Percentiles rank a stretch among this genome's conserved stretches.
Conservation (phyloP, 139 green algal species). For the Chlorella sp. region DNA sequence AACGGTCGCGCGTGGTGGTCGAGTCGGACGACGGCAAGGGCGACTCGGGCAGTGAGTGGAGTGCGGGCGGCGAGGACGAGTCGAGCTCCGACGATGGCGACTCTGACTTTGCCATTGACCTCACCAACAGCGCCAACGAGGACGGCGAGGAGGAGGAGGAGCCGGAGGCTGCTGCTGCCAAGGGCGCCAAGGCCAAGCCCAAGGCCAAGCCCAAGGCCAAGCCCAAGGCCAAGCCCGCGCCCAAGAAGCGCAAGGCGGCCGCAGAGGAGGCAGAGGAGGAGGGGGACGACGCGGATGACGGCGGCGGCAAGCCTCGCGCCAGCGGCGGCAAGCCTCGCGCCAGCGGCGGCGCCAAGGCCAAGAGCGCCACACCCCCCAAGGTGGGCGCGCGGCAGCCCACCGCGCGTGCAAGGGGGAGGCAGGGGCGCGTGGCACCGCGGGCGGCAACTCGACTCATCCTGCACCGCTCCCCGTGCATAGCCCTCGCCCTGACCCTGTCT, state of each 20-base stretch:
- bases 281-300: not conserved
- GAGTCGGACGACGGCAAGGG: not conserved
- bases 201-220: not conserved
- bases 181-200: constrained; percentile 2
- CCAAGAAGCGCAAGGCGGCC: not conserved
- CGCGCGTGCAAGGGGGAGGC: not conserved
- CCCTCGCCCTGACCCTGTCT: not conserved
- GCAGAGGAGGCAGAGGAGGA: not conserved
- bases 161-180: too few species aligned
- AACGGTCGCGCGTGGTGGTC: not conserved
- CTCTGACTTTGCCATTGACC: constrained; percentile 16
- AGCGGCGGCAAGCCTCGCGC: not conserved
- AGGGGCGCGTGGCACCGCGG: too few species aligned
- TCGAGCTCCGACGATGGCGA: not conserved
- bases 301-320: not conserved
- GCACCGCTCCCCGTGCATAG: not conserved
- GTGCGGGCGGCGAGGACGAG: too few species aligned
- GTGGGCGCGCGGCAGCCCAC: not conserved
- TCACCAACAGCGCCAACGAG: not conserved
- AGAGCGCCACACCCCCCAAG: constrained; percentile 1
- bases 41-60: too few species aligned
- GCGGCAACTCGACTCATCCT: not conserved
- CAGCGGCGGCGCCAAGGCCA: not conserved
- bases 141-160: not conserved
- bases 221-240: not conserved